Evolutionary conservation across 2,329 filamentous ascomycete genomes (phyloP), one percentile per base, ranked within the genome.

Genomic region (Neoscytalidium dimidiatum): DNA sequence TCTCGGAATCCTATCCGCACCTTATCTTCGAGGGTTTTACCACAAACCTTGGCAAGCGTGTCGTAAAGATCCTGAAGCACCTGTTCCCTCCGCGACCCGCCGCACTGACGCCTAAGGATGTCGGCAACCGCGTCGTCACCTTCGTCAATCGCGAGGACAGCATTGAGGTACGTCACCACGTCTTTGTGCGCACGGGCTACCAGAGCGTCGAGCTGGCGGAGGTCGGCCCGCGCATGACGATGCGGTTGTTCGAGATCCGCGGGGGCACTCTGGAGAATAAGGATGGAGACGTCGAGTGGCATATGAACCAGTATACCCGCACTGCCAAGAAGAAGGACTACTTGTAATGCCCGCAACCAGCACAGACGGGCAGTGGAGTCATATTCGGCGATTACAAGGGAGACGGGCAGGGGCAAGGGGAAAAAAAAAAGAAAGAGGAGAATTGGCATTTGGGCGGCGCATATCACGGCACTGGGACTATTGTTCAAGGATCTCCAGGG

Each of bases 311-410:
- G 75, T 99, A 97, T 78, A 99, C 94, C 8, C 85, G 95, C 70
- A 98, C 94, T 14, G 90, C 90, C 71, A 88, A 89, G 80, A 98
- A 98, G 87, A 97, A 97, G 88, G 92, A 96, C 74, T 97, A 96
- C 75, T 84, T 97, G 63, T 97, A 80, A 88, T 33, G 43, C 56
- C 56, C 56, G 38, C 56, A n/a, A 13, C 28, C 41, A 35, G n/a
- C 56, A 43, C 43, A n/a, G 26, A 35, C 56, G 56, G 56, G 56
- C 56, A 60, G 17, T 60, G 56, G 56, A 60, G 35, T 33, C 5
- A 23, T 46, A 19, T 31, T 60, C 56, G 41, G 53, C 53, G 13
- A 26, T 21, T 43, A 29, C 8, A n/a, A 14, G 38, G 56, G 41
- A 60, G 56, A 33, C n/a, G 38, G 31, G 56, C 56, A 60, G 41